These are phyloP conservation scores for Simplicillium sp. DNA, from an alignment of 2,329 filamentous ascomycete genomes.

Conservation along the genomic window DNA sequence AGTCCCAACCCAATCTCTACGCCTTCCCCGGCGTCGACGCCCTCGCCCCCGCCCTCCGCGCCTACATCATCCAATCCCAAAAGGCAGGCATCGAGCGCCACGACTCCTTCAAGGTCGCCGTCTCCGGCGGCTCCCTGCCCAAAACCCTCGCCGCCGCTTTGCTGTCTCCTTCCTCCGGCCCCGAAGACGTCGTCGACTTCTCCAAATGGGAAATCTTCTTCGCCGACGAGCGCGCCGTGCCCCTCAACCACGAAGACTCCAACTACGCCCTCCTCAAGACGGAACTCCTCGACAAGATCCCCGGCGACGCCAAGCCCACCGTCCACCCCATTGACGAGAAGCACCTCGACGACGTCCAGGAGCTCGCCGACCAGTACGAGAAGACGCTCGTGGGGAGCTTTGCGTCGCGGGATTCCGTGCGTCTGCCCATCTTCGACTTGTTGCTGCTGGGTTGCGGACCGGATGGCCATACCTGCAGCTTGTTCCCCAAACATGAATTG, in stretches of 20 bases:
- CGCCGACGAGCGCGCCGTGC: constrained; percentile 91
- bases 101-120: constrained; percentile 77
- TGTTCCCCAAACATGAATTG: constrained; percentile 85
- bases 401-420: constrained; percentile 86
- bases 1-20: constrained; percentile 62
- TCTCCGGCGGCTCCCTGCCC: constrained; percentile 90
- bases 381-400: constrained; percentile 77
- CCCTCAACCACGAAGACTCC: constrained; percentile 84
- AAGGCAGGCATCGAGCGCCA: constrained; percentile 72
- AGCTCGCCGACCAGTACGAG: constrained; percentile 91
- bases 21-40: constrained; percentile 61
- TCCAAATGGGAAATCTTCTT: constrained; percentile 97
- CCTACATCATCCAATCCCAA: constrained; percentile 76
- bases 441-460: constrained; percentile 89
- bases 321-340: constrained; percentile 68
- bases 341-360: constrained; percentile 68
- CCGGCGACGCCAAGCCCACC: constrained; percentile 53
- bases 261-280: constrained; percentile 85
- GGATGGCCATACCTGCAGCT: constrained; percentile 92
- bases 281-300: constrained; percentile 84
- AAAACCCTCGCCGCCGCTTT: constrained; percentile 80
- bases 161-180: constrained; percentile 42
- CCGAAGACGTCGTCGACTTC: constrained; percentile 62
- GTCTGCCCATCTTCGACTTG: constrained; percentile 89
- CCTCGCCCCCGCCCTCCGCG: constrained; percentile 68